Percentiles rank a stretch among this genome's conserved stretches.
These are phyloP conservation scores for Prosopis cineraria DNA, from an alignment of 306 rosid genomes.

Conservation along the genomic window DNA sequence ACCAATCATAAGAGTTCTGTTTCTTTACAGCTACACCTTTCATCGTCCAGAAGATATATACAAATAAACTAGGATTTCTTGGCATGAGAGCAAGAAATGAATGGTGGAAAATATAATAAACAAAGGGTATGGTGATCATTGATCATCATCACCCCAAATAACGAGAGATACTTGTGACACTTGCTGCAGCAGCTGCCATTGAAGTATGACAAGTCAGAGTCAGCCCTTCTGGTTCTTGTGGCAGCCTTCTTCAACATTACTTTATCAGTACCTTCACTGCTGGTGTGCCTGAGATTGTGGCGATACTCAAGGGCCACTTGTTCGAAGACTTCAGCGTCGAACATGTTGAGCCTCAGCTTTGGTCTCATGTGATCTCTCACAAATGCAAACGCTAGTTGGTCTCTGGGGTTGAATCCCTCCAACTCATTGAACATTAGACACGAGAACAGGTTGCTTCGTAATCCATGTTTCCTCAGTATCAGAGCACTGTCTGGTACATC, in stretches of 20 bases:
- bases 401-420: slow-evolving; percentile 94
- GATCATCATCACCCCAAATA: slow-evolving; percentile 55
- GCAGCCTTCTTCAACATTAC: background rate
- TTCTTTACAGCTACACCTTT: background rate
- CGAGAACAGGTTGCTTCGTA: slow-evolving; percentile 68
- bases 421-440: slow-evolving; percentile 87
- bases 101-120: slow-evolving; percentile 33
- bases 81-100: background rate
- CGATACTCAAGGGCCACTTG: slow-evolving; percentile 75
- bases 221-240: slow-evolving; percentile 54
- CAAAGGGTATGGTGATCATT: slow-evolving; percentile 6
- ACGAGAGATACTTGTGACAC: slow-evolving; percentile 74
- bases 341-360: slow-evolving; percentile 70
- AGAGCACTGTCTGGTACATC: slow-evolving; percentile 97
- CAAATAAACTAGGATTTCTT: background rate
- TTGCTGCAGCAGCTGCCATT: slow-evolving; percentile 66
- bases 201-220: slow-evolving; percentile 49
- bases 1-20: background rate
- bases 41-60: background rate
- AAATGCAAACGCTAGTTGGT: slow-evolving; percentile 86
- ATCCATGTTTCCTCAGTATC: slow-evolving; percentile 74
- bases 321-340: slow-evolving; percentile 83
- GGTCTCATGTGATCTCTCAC: slow-evolving; percentile 89
- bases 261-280: background rate
- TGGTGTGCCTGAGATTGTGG: slow-evolving; percentile 59